Base-by-base conservation (phyloP, 169 alveolate species). In the Cryptosporidium felis region DNA sequence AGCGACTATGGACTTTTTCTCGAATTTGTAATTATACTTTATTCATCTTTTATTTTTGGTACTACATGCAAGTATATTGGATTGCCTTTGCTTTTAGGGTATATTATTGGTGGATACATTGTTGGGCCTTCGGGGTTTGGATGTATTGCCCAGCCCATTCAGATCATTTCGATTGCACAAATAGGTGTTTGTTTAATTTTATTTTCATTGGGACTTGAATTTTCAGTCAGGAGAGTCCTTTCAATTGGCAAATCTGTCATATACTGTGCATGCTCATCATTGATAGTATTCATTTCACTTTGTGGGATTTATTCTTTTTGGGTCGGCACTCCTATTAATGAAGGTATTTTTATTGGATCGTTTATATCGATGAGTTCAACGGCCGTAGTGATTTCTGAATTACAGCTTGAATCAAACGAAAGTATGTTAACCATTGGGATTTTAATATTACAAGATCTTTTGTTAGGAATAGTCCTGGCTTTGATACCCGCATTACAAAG, bases 81-180 rank as follows among this genome's bases (percentile, higher is more conserved):
- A 32, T 21, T 74, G 18, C 85, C 85, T 26, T 26, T 74, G 8
- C 41, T 74, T 8, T 34, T 74, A n/a, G 85, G 85, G 18, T 74
- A 74, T 21, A 74, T 74, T 36, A 58, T 74, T 49, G 85, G 85
- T 12, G 85, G 85, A 38, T 74, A 74, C 36, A 40, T 74, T 2
- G 85, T 74, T 53, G 85, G 85, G 5, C 85, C 85, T 32, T 74
- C 65, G 4, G 85, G 85, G 56, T 74, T 74, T 53, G 67, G 85
- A 36, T 74, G 56, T 34, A 58, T 74, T 6, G 51, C 85, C n/a
- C 85, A 74, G 26, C 66, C 66, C 4, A 74, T 74, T 5, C 85
- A 74, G 56, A 74, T 74, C n/a, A 74, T 74, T 51, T 74, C 85
- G 21, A 74, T 74, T 18, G 46, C 85, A 49, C 85, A 74, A 58